Conservation (phyloP, 2,329 filamentous ascomycete species). For the Thielaviopsis cerberus region DNA sequence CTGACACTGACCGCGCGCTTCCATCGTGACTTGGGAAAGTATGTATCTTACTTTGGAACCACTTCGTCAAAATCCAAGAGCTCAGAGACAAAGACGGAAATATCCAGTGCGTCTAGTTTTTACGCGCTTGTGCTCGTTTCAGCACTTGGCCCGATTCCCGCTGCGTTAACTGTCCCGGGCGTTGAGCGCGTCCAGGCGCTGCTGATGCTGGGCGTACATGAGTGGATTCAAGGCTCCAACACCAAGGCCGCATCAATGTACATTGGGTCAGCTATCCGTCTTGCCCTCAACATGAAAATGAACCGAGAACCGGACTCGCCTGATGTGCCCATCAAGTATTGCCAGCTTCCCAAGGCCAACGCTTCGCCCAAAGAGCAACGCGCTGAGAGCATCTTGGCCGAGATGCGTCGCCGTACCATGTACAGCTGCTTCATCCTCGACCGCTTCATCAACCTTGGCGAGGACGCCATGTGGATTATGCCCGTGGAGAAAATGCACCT, state of each 20-base stretch:
- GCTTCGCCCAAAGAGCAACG: slow-evolving; percentile 15
- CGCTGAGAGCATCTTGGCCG: slow-evolving; percentile 29
- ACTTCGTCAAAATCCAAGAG: slow-evolving; percentile 18
- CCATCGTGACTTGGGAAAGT: slow-evolving; percentile 39
- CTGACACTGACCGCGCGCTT: slow-evolving; percentile 52
- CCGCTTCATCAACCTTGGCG: slow-evolving; percentile 47
- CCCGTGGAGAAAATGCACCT: slow-evolving; percentile 2
- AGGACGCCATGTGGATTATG: slow-evolving; percentile 19
- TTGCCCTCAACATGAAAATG: slow-evolving; percentile 39
- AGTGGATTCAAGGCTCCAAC: slow-evolving; percentile 54
- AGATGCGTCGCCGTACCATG: slow-evolving; percentile 50
- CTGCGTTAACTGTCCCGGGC: slow-evolving; percentile 31
- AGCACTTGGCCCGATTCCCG: slow-evolving; percentile 30
- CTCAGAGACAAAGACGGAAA: slow-evolving; percentile 24
- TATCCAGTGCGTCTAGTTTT: slow-evolving; percentile 41
- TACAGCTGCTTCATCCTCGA: slow-evolving; percentile 60
- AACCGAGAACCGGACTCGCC: slow-evolving; percentile 3
- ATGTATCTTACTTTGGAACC: slow-evolving; percentile 26
- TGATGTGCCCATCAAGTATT: not conserved
- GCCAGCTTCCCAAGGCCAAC: slow-evolving; percentile 1
- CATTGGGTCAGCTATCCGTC: slow-evolving; percentile 43
- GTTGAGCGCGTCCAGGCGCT: slow-evolving; percentile 48
- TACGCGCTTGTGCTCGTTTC: slow-evolving; percentile 40
- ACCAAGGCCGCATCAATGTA: slow-evolving; percentile 24
- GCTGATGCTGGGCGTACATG: slow-evolving; percentile 53